Percentiles rank a stretch among this genome's conserved stretches.
phyloP scores from a whole-genome alignment of 108 stramenopile genomes.

The Cyclotella atomus region DNA sequence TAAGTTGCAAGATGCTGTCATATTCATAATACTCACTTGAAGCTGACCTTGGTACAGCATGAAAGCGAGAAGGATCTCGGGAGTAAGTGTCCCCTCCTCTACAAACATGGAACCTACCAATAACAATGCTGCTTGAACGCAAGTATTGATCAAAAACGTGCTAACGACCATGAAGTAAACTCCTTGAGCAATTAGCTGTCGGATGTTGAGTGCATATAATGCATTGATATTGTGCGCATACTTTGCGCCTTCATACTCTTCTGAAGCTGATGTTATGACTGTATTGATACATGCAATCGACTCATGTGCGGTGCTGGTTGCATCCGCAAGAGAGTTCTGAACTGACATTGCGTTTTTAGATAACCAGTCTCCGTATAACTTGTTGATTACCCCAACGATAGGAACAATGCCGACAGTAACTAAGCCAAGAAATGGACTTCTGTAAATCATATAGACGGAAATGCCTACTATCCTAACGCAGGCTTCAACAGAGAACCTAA shows the following conservation, averaged over 20 bases:
- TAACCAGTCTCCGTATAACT: constrained; percentile 86
- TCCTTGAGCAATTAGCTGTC: constrained; percentile 79
- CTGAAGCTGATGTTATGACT: constrained; percentile 85
- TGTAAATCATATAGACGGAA: constrained; percentile 79
- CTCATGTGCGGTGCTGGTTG: constrained; percentile 85
- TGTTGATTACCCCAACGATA: constrained; percentile 82
- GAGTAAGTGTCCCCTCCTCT: constrained; percentile 54
- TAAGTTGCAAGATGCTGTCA: too few species aligned
- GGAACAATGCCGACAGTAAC: constrained; percentile 84
- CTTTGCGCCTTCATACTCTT: constrained; percentile 66
- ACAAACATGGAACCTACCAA: constrained; percentile 74
- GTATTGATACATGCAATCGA: constrained; percentile 81
- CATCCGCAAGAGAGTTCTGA: constrained; percentile 86
- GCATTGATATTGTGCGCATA: constrained; percentile 72
- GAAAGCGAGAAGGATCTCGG: constrained; percentile 91
- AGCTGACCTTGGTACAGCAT: constrained; percentile 96
- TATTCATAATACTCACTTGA: constrained; percentile 44
- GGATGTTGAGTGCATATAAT: constrained; percentile 84
- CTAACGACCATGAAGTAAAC: constrained; percentile 90
- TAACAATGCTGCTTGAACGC: constrained; percentile 82
- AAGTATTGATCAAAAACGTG: constrained; percentile 90
- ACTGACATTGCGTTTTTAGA: constrained; percentile 70
- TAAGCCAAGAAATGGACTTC: constrained; percentile 71
- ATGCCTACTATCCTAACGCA: constrained; percentile 86
- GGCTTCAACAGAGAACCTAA: constrained; percentile 88